Evolutionary conservation across 2,329 filamentous ascomycete genomes (phyloP), one percentile per base, ranked within the genome.

Genomic region (Arthrinium puccinioides): DNA sequence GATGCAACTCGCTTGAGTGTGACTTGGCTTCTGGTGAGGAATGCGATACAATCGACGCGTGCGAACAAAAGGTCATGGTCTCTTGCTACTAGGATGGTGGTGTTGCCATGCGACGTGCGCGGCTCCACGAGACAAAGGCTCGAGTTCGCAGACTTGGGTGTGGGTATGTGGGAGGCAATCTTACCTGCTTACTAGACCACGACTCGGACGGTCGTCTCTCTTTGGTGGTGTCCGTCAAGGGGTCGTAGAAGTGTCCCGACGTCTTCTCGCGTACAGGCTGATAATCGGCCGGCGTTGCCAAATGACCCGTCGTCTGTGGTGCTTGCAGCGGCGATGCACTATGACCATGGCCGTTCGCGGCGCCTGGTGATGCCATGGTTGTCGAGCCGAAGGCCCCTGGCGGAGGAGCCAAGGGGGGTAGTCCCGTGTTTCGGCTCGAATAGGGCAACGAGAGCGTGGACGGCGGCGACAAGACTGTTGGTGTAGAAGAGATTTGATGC

Each of bases 241-340:
- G 64, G 47, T 67, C 63, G 54, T 67, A 67, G 42, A 66, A 66
- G 47, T 59, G 64, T 39, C 62, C 61, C 9, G 59, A 51, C 7
- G 56, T 54, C 50, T 64, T 65, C 36, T 66, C 61, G 48, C 37
- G 27, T 11, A 29, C 21, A n/a, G 37, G 19, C 51, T 53, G 52
- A 30, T 55, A 58, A 46, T 59, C 62, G 41, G 53, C 53, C 31
- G 54, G 45, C 35, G 49, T 45, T 33, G 51, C 49, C n/a, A 52
- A 43, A 34, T 52, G 52, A 16, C 52, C 47, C 6, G 48, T 46
- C 6, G 48, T 47, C 39, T 55, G 56, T 21, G 55, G 54, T 32
- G 54, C 45, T 36, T 59, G 55, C 41, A 57, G 41, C 16, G 55
- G 54, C 41, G 55, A 59, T 56, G 54, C 53, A 51, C 52, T 53